Evolutionary conservation across 805 yeast genomes (phyloP).

Genomic region (Schwanniomyces pseudopolymorphus): DNA sequence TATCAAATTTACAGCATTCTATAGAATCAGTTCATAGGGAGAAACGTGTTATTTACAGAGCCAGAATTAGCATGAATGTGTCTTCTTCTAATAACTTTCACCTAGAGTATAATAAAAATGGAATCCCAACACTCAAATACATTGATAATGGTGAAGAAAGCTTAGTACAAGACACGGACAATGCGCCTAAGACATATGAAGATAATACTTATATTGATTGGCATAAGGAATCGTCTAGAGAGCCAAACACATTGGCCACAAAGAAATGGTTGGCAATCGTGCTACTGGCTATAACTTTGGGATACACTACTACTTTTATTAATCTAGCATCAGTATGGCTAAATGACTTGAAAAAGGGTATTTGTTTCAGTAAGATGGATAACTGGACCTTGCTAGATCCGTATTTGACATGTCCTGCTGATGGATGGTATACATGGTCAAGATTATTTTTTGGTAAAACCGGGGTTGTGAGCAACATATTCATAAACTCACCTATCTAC

Average conservation of each 20-base stretch:
- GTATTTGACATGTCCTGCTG: constrained; percentile 42
- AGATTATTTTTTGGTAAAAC: constrained; percentile 23
- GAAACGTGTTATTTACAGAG: too few species aligned
- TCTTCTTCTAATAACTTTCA: neutral
- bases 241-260: constrained; percentile 13
- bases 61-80: neutral
- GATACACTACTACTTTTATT: constrained; percentile 47
- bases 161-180: neutral
- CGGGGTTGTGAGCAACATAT: constrained; percentile 13
- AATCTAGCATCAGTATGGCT: constrained; percentile 52
- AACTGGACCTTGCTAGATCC: constrained; percentile 43
- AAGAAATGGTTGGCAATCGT: constrained; percentile 51
- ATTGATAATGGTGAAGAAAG: neutral
- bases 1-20: too few species aligned
- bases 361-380: constrained; percentile 41
- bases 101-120: neutral
- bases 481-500: constrained; percentile 38
- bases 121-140: neutral
- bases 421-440: constrained; percentile 42
- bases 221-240: constrained; percentile 42
- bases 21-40: too few species aligned
- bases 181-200: constrained; percentile 24
- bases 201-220: constrained; percentile 51
- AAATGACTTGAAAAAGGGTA: constrained; percentile 53
- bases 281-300: constrained; percentile 45